Base-by-base conservation (phyloP, 2,329 filamentous ascomycete genomes). In the Pseudogymnoascus sp. region DNA sequence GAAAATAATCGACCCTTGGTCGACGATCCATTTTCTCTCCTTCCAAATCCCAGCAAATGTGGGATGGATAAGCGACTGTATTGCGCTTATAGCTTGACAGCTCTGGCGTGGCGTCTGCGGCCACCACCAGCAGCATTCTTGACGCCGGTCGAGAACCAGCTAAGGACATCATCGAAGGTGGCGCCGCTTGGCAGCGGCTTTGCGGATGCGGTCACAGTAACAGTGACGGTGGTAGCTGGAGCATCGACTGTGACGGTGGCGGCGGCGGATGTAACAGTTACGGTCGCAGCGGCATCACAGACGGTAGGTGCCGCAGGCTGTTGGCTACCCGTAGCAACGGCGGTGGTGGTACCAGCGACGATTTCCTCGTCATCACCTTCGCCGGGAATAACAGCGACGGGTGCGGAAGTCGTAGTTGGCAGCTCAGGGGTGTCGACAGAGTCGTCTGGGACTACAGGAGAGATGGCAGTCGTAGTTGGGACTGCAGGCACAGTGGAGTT, bases 381-480 rank as follows among this genome's bases (percentile, higher is more conserved):
- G 46, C 23, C 46, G 9, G 46, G 46, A 26, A 1, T 1, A 15
- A 31, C 26, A 33, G 63, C 74, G 11, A 73, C 73, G 17, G 70
- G 67, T 26, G 64, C 71, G 66, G 78, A 79, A 4, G 63, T 66
- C 1, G 71, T 77, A 38, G 74, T 60, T 29, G 46, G 46, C 10
- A 5, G 6, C 26, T 53, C 46, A 53, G 46, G 23, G 17, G 35
- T 17, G 17, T 37, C 56, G 31, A 60, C 56, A 29, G 31, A 37
- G 69, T 21, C 78, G 77, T 13, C 59, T 72, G 65, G 68, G 79
- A 33, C 69, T 71, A 53, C 17, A 64, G 4, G 77, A 76, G 19
- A 75, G 77, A 46, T 77, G 79, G 67, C 78, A 76, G 4, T 70
- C 74, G 59, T 70, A 78, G 59, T 33, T 40, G 21, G 33, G 38